phyloP scores from a whole-genome alignment of 768 basidiomycete genomes.

The Paxillus ammoniavirescens region DNA sequence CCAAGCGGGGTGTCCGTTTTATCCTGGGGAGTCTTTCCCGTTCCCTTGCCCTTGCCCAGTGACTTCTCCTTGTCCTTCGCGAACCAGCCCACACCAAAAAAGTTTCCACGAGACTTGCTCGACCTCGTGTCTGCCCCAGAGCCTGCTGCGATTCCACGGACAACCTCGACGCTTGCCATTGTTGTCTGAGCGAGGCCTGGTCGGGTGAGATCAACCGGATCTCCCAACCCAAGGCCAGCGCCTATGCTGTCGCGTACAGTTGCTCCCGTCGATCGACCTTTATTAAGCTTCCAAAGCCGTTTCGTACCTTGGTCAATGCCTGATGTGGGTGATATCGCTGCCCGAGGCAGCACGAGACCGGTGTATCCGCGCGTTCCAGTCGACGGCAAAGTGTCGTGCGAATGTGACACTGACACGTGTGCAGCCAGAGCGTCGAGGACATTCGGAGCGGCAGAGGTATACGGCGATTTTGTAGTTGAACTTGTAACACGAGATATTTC shows the following conservation, averaged over 20 bases:
- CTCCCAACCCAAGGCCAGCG: conserved; percentile 31
- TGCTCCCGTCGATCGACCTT: conserved; percentile 4
- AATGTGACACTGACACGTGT: conserved; percentile 26
- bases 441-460: conserved; percentile 28
- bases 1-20: conserved; percentile 42
- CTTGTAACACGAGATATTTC: conserved; percentile 8
- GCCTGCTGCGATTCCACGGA: conserved; percentile 47
- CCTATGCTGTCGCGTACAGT: conserved; percentile 25
- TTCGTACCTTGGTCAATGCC: conserved; percentile 9
- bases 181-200: conserved; percentile 82
- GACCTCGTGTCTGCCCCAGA: conserved; percentile 15
- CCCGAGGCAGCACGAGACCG: conserved; percentile 50
- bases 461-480: conserved; percentile 32
- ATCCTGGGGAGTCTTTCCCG: conserved; percentile 6
- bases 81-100: conserved; percentile 30
- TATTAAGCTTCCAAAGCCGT: conserved; percentile 27
- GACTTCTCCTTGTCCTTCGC: conserved; percentile 22
- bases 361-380: conserved; percentile 60
- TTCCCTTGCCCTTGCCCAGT: conserved; percentile 6
- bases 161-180: conserved; percentile 85
- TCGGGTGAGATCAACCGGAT: conserved; percentile 68
- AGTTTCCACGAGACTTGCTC: conserved; percentile 18
- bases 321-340: conserved; percentile 21
- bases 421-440: conserved; percentile 33
- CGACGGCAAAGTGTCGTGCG: conserved; percentile 31